Base-by-base conservation (phyloP, 1,139 yeast genomes). In the Scheffersomyces stambukii region DNA sequence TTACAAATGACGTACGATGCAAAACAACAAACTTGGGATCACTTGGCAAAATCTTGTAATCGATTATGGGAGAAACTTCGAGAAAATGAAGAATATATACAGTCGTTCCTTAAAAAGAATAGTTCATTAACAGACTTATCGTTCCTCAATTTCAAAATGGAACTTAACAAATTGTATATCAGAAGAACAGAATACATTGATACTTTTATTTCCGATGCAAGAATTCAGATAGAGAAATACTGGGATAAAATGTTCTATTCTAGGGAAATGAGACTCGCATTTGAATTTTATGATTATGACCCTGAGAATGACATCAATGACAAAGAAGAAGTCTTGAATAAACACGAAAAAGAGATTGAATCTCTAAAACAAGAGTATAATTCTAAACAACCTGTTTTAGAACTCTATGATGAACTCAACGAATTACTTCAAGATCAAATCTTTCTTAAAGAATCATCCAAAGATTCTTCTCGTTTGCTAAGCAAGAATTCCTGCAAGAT, bases 401-500 rank as follows among this genome's bases (percentile, higher is more conserved):
- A 63, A 6, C 52, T 72, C 9, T 74, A 81, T 24, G 64, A 70
- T 4, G 74, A 72, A 31, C 70, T 83, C 38, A 61, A 69, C 27
- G 70, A 65, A 6, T 54, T 89, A 11, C 55, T 77, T 20, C 57
- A 62, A 13, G 95, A 86, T 43, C 81, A 81, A 41, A 48, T 54
- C 4, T 75, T 75, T 29, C 64, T 91, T 22, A 77, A 69, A 25
- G 81, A 77, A 40, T 77, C 93, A 4, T 73, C 84, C 1, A 81
- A 77, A 43, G 94, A 91, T 49, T 79, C 96, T 0, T 78, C 93
- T 0, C 67, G 97, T 37, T 63, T 89, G 23, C 59, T 83, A 29
- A 74, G 83, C 37, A 75, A 84, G 45, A 80, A 86, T 40, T 82
- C 91, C 3, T 89, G 93, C 41, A 79, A 79, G 37, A 80, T 88